Conservation (phyloP, 2,329 filamentous ascomycete genomes). For the Zarea fungicola region DNA sequence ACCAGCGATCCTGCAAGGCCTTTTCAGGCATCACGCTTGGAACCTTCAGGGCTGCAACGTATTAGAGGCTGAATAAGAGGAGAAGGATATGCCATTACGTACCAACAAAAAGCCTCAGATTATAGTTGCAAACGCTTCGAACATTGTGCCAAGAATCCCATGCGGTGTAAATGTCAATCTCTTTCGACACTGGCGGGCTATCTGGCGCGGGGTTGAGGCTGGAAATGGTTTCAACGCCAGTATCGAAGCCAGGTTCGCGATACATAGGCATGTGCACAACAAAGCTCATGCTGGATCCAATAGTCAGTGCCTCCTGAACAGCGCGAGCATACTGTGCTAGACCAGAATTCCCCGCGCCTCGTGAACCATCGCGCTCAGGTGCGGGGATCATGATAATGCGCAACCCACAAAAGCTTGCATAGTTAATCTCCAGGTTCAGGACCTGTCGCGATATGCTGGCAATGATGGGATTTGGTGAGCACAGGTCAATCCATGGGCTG, state of each 20-base stretch:
- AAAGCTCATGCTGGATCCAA: conserved; percentile 72
- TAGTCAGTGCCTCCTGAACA: conserved; percentile 70
- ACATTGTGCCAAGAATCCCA: conserved; percentile 97
- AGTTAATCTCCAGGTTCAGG: conserved; percentile 84
- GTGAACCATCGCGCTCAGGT: conserved; percentile 59
- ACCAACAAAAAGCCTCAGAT: conserved; percentile 76
- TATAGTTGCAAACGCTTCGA: conserved; percentile 80
- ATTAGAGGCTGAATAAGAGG: neutral
- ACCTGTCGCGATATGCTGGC: conserved; percentile 85
- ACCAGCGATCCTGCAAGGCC: conserved; percentile 62
- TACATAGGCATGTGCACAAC: conserved; percentile 82
- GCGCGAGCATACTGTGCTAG: conserved; percentile 75
- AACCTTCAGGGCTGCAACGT: conserved; percentile 46
- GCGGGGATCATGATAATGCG: conserved; percentile 78
- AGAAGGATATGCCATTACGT: conserved; percentile 39
- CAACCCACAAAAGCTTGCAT: conserved; percentile 91
- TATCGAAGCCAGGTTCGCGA: conserved; percentile 58
- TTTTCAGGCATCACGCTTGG: conserved; percentile 54
- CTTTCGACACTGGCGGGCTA: conserved; percentile 20
- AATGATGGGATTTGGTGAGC: conserved; percentile 75
- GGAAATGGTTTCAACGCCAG: conserved; percentile 48
- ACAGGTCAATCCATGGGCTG: conserved; percentile 92
- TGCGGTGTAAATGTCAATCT: conserved; percentile 62
- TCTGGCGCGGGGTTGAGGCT: conserved; percentile 31
- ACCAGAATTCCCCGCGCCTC: conserved; percentile 44